These are phyloP conservation scores for Punica granatum DNA, from an alignment of 345 rosid genomes.

Conservation along the genomic window DNA sequence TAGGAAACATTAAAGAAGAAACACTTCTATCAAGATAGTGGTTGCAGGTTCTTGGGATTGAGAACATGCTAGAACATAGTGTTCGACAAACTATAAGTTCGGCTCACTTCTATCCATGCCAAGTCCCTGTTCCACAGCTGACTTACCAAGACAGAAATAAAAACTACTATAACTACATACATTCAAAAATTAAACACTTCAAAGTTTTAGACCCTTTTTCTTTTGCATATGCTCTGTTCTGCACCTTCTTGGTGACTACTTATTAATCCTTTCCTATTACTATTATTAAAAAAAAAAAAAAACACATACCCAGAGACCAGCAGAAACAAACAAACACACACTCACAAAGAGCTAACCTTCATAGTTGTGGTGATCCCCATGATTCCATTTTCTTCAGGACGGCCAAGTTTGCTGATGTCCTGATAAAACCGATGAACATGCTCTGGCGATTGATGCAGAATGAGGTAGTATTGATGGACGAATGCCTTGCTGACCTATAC, in stretches of 20 bases:
- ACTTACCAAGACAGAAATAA: not conserved
- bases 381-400: slow-evolving; percentile 58
- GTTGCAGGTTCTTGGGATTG: not conserved
- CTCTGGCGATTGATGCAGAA: slow-evolving; percentile 82
- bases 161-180: no score
- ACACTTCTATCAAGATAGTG: not conserved
- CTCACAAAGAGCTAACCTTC: slow-evolving; percentile 41
- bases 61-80: not conserved
- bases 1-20: not conserved
- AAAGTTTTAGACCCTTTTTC: no score
- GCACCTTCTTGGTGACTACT: no score
- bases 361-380: slow-evolving; percentile 78
- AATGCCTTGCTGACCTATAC: slow-evolving; percentile 85
- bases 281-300: no score
- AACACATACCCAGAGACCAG: not conserved
- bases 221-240: no score
- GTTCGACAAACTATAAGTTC: not conserved
- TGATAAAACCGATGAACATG: slow-evolving; percentile 93
- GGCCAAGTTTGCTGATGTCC: slow-evolving; percentile 87
- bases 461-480: slow-evolving; percentile 90
- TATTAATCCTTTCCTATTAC: no score
- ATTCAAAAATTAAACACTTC: no score
- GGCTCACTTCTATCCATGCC: not conserved
- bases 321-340: not conserved
- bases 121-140: not conserved